Percentiles rank a stretch among this genome's conserved stretches.
phyloP scores from a whole-genome alignment of 306 rosid species.

The Dalbergia cultrata region DNA sequence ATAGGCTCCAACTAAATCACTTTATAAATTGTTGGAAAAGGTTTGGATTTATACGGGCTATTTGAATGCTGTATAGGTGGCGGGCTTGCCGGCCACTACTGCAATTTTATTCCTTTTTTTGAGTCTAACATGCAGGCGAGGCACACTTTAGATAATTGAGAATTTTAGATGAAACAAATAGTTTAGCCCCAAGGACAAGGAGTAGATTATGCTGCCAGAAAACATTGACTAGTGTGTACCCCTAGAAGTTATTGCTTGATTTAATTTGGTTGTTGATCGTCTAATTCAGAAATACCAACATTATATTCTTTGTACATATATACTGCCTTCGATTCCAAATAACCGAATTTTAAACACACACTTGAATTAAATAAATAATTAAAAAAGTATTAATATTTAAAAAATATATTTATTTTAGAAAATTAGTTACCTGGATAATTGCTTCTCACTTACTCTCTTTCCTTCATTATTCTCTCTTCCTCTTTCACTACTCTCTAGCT shows the following conservation, averaged over 20 bases:
- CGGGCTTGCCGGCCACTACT: slow-evolving; percentile 50
- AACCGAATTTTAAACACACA: no score
- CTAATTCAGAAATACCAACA: neutral
- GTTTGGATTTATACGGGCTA: slow-evolving; percentile 34
- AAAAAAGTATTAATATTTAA: no score
- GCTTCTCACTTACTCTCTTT: no score
- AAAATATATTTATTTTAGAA: no score
- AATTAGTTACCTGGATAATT: no score
- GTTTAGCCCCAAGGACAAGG: neutral
- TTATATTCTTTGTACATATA: no score
- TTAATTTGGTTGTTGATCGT: neutral
- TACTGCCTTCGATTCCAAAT: no score
- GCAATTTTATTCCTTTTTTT: slow-evolving; percentile 42
- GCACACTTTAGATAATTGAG: slow-evolving; percentile 36
- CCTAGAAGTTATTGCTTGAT: neutral
- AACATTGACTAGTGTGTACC: slow-evolving; percentile 34
- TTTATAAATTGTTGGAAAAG: neutral
- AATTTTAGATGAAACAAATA: neutral
- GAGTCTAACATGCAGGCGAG: slow-evolving; percentile 11
- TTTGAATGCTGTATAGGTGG: slow-evolving; percentile 39
- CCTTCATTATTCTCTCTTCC: no score
- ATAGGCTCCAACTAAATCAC: slow-evolving; percentile 24
- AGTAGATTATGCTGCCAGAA: slow-evolving; percentile 2
- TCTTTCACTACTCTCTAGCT: no score
- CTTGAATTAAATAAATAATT: no score